Evolutionary conservation across 805 yeast species (phyloP).

Genomic region (Wickerhamomyces hampshirensis): DNA sequence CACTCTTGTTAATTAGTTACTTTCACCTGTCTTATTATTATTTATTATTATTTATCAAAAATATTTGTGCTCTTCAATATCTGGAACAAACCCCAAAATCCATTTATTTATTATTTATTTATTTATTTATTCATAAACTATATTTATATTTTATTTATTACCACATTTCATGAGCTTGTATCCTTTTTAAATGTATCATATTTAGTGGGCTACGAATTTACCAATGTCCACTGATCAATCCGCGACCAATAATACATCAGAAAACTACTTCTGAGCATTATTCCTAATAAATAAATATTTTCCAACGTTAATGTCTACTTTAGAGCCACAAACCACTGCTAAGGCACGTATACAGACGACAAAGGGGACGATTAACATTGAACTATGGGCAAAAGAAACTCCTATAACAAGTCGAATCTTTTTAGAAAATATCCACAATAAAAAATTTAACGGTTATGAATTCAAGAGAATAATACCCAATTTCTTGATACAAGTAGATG

Average conservation of each 20-base stretch:
- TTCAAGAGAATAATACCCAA: constrained; percentile 38
- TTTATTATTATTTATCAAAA: constrained; percentile 5
- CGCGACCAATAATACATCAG: no score
- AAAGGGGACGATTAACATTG: constrained; percentile 56
- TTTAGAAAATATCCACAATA: constrained; percentile 42
- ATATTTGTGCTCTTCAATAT: no score
- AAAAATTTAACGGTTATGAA: constrained; percentile 34
- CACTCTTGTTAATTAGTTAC: constrained; percentile 4
- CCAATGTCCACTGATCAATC: no score
- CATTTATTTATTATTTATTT: constrained; percentile 3
- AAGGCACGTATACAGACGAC: constrained; percentile 51
- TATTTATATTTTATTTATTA: neutral
- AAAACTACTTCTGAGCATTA: no score
- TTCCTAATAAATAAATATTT: no score
- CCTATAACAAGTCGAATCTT: constrained; percentile 47
- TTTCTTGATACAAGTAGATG: constrained; percentile 35
- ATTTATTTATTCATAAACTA: constrained; percentile 7
- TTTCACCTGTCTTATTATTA: constrained; percentile 5
- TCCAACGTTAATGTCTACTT: constrained; percentile 18
- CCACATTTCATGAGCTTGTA: neutral
- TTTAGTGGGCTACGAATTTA: no score
- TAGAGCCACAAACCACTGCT: constrained; percentile 57
- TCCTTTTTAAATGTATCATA: neutral
- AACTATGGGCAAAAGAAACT: constrained; percentile 65
- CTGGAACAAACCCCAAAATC: neutral